Percentiles rank a stretch among this genome's conserved stretches.
phyloP scores from a whole-genome alignment of 2,329 filamentous ascomycete genomes.

The Epichloe typhina region DNA sequence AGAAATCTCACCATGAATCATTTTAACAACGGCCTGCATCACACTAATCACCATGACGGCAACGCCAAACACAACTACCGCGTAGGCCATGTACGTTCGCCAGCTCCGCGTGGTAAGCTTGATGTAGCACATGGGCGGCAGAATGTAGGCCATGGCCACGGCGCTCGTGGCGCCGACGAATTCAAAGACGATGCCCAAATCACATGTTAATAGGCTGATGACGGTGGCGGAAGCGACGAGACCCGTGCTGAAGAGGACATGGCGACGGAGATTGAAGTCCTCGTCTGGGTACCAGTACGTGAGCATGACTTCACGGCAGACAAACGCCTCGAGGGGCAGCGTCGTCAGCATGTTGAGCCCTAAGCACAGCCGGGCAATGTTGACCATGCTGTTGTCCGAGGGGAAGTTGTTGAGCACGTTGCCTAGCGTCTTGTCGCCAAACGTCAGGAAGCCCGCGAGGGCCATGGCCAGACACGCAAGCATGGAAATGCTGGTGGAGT shows the following conservation, averaged over 20 bases:
- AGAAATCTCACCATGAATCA: constrained; percentile 25
- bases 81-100: constrained; percentile 59
- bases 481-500: constrained; percentile 81
- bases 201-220: constrained; percentile 75
- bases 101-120: constrained; percentile 71
- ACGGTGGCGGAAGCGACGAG: constrained; percentile 69
- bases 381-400: constrained; percentile 80
- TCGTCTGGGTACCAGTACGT: constrained; percentile 61
- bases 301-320: constrained; percentile 92
- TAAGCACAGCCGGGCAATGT: constrained; percentile 87
- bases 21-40: constrained; percentile 58
- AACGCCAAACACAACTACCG: constrained; percentile 64
- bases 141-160: constrained; percentile 84
- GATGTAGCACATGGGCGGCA: constrained; percentile 90
- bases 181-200: constrained; percentile 89
- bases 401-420: constrained; percentile 99
- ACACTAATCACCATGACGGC: constrained; percentile 72
- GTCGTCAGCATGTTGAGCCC: constrained; percentile 98
- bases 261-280: constrained; percentile 70
- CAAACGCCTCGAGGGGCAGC: constrained; percentile 89
- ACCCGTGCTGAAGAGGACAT: constrained; percentile 73
- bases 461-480: constrained; percentile 85
- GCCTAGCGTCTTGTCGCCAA: constrained; percentile 80
- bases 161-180: constrained; percentile 91
- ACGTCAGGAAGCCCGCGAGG: constrained; percentile 78